Conservation (phyloP, 148 eudicot genomes). For the Nepenthes mirabilis region DNA sequence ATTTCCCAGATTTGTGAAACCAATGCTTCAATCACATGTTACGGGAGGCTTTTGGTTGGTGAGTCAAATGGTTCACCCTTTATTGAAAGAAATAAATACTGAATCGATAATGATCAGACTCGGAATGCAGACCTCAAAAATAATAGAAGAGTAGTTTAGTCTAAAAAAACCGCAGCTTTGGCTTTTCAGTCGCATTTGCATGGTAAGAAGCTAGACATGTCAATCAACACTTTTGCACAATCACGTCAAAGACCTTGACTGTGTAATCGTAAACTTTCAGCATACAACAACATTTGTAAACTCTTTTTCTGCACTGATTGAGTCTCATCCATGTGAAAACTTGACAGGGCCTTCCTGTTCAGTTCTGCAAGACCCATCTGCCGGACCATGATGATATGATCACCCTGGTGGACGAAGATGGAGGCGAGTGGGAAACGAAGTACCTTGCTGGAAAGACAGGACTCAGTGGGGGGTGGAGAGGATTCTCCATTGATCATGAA, state of each 20-base stretch:
- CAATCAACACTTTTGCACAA: no score
- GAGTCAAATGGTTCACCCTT: conserved; percentile 5
- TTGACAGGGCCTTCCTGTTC: conserved; percentile 47
- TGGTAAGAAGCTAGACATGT: no score
- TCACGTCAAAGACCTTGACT: no score
- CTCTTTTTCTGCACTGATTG: background rate
- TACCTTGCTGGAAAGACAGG: conserved; percentile 56
- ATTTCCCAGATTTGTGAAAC: conserved; percentile 48
- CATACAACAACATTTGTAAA: background rate
- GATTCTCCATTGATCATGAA: conserved; percentile 60
- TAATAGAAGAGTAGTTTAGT: background rate
- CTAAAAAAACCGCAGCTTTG: background rate
- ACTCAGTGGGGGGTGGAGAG: conserved; percentile 83
- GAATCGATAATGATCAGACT: no score
- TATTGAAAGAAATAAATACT: background rate
- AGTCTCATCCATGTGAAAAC: no score
- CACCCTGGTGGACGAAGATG: conserved; percentile 45
- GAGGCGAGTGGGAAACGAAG: conserved; percentile 26
- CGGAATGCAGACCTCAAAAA: background rate
- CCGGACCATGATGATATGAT: conserved; percentile 34
- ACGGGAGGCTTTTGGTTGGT: conserved; percentile 83
- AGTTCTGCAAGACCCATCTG: conserved; percentile 45
- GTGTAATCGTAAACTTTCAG: no score
- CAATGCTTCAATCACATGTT: conserved; percentile 92
- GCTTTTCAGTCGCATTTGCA: background rate